A percentile compares a stretch with the other conserved stretches of the same genome.
Evolutionary conservation across 73 alveolate genomes (phyloP).

Genomic region (Tetrahymena borealis): DNA sequence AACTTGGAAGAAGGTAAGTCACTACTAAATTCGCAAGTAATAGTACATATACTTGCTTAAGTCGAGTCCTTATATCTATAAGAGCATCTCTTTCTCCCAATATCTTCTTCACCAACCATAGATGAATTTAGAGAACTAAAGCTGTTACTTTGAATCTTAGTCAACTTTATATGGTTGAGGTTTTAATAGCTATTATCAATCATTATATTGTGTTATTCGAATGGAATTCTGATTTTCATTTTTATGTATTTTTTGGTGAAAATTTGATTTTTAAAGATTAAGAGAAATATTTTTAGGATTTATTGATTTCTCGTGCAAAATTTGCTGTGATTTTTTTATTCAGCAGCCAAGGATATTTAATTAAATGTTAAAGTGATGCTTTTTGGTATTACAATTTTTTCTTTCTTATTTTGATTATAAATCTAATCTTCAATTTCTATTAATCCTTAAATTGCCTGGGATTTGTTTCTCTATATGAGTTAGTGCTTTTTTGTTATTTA

Average conservation of each 20-base stretch:
- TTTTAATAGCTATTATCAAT: background rate
- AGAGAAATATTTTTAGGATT: too few species aligned
- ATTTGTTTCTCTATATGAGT: too few species aligned
- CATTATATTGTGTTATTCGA: background rate
- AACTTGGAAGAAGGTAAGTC: background rate
- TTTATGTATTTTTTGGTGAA: background rate
- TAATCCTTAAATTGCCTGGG: too few species aligned
- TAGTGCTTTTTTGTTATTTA: too few species aligned
- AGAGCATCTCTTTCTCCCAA: background rate
- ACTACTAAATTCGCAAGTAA: background rate
- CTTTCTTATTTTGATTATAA: too few species aligned
- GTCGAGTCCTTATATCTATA: background rate
- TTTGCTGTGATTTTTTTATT: too few species aligned
- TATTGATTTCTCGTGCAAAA: too few species aligned
- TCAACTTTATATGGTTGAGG: background rate
- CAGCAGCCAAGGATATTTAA: too few species aligned
- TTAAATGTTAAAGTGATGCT: too few species aligned
- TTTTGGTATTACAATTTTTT: too few species aligned
- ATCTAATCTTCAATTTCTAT: too few species aligned
- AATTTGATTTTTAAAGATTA: too few species aligned
- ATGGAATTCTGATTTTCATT: background rate
- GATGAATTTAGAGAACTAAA: background rate
- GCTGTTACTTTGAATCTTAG: background rate
- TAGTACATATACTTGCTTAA: background rate
- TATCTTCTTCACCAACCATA: background rate